Evolutionary conservation across 768 basidiomycete genomes (phyloP).

Genomic region (Leucocoprinus leucothites): DNA sequence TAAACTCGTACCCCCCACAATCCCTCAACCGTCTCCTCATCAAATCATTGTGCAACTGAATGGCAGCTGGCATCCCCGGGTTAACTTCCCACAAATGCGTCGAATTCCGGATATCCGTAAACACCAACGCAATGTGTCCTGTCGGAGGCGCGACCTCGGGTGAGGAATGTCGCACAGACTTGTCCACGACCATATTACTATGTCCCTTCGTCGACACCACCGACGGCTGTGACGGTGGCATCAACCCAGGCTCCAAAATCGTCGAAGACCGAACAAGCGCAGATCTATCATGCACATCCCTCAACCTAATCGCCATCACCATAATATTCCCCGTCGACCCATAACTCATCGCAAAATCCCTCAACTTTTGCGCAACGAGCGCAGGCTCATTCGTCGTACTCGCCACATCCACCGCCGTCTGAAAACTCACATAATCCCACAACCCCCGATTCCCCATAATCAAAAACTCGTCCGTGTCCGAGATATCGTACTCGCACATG

Average conservation of each 20-base stretch:
- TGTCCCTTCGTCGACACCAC: slow-evolving; percentile 18
- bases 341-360: slow-evolving; percentile 96
- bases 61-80: slow-evolving; percentile 91
- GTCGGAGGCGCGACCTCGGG: slow-evolving; percentile 80
- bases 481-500: slow-evolving; percentile 63
- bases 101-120: slow-evolving; percentile 97
- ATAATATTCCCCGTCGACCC: slow-evolving; percentile 91
- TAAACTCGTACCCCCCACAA: slow-evolving; percentile 97
- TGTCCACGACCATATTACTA: slow-evolving; percentile 56
- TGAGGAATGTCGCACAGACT: slow-evolving; percentile 59
- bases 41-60: slow-evolving; percentile 84
- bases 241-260: slow-evolving; percentile 18
- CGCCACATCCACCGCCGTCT: slow-evolving; percentile 96
- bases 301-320: slow-evolving; percentile 94
- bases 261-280: slow-evolving; percentile 7
- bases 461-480: slow-evolving; percentile 90
- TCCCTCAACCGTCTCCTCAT: slow-evolving; percentile 82
- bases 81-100: slow-evolving; percentile 97
- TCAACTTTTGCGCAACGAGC: slow-evolving; percentile 93
- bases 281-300: slow-evolving; percentile 35
- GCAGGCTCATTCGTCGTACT: slow-evolving; percentile 69
- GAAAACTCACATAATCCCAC: slow-evolving; percentile 93
- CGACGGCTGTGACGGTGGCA: slow-evolving; percentile 10
- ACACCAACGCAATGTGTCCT: slow-evolving; percentile 89
- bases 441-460: slow-evolving; percentile 91